Evolutionary conservation across 1,284 basidiomycete species (phyloP), one percentile per base, ranked within the genome.

Genomic region (Golubevia sp.): DNA sequence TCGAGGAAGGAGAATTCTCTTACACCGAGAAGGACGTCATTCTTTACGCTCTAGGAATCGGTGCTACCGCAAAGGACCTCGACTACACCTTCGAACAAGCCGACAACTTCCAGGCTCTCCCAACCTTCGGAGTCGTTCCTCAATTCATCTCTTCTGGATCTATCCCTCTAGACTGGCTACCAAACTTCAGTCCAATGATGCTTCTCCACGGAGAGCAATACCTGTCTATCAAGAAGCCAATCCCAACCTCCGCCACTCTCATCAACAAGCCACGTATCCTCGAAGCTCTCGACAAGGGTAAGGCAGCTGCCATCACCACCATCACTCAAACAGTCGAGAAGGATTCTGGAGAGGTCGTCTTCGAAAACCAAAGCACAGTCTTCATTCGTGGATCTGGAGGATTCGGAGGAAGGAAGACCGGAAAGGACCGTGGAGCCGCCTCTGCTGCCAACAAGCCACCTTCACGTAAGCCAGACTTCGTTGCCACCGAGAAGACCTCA

Each of bases 171-270:
- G 93, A 92, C 85, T 96, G 90, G 88, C 86, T 99, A 67, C 96
- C 96, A 24, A 92, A 97, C 85, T 99, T 91, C 86, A 95, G 94
- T 83, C 94, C 93, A 88, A 92, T 94, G 66, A 97, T 94, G 86
- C 87, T 99, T n/a, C 88, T 99, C 26, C 97, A 99, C 85, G 96
- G 96, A 63, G 96, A 99, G 85, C 97, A 99, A 83, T 98, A 93
- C 85, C 86, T 99, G 67, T 87, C 90, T 67, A 94, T 99, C 85
- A 92, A 92, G 80, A 90, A 86, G 61, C 90, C 91, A 0, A 92
- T 98, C 70, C 95, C 96, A 0, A 94, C 92, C 0, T 90, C 88
- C 67, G 95, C 89, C 2, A 90, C 90, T n/a, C 86, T 98, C 38
- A 87, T 93, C 50, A 96, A 89, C 84, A 87, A 91, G 76, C 88